These are phyloP conservation scores for Triticum urartu DNA, from an alignment of 176 grass and related monocot species.

Conservation along the genomic window DNA sequence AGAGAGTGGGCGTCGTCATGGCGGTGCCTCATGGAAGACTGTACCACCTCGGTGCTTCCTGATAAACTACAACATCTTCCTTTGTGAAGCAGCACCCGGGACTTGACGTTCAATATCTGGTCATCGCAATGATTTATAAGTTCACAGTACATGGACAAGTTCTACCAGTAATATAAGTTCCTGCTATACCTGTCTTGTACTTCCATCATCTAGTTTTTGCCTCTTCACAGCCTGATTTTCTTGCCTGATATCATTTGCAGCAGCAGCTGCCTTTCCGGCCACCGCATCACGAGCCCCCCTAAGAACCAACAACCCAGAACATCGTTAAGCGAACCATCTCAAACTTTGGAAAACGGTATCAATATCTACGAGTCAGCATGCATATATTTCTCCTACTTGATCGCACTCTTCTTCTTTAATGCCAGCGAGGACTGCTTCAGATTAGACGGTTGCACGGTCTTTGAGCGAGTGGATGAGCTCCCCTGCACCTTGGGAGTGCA, in stretches of 20 bases:
- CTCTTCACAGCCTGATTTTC: slow-evolving; percentile 92
- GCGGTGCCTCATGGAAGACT: slow-evolving; percentile 32
- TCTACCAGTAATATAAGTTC: neutral
- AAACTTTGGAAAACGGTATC: neutral
- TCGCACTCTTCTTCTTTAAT: slow-evolving; percentile 49
- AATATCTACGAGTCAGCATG: neutral
- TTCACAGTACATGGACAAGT: neutral
- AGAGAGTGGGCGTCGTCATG: slow-evolving; percentile 18
- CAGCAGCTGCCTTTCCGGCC: slow-evolving; percentile 1
- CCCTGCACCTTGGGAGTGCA: slow-evolving; percentile 38
- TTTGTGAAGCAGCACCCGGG: slow-evolving; percentile 63
- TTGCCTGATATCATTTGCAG: slow-evolving; percentile 50
- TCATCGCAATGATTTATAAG: slow-evolving; percentile 1
- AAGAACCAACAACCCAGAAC: slow-evolving; percentile 12
- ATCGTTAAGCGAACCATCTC: neutral
- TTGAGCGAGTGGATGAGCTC: slow-evolving; percentile 27
- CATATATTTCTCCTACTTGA: slow-evolving; percentile 45
- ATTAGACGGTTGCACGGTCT: slow-evolving; percentile 17
- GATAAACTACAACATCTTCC: slow-evolving; percentile 41
- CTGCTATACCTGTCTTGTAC: slow-evolving; percentile 63
- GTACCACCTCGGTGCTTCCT: slow-evolving; percentile 32
- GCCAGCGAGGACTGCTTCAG: slow-evolving; percentile 43
- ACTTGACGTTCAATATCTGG: slow-evolving; percentile 87
- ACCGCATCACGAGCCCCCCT: slow-evolving; percentile 14
- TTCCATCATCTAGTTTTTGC: slow-evolving; percentile 83